Conservation (phyloP, 2,329 filamentous ascomycete genomes). For the Neopestalotiopsis sp. region DNA sequence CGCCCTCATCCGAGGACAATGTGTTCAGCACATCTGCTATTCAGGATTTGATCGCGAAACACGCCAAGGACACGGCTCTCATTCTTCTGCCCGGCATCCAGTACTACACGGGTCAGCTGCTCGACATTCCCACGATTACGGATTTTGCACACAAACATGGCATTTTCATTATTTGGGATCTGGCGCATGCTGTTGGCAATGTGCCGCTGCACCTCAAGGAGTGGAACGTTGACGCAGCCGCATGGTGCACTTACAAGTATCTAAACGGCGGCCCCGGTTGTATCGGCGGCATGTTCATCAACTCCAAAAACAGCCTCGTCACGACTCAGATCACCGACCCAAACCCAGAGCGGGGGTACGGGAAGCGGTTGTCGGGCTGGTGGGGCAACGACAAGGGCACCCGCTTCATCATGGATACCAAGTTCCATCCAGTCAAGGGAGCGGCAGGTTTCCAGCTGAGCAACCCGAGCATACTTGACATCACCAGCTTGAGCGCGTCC, state of each 20-base stretch:
- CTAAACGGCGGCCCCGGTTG: conserved; percentile 77
- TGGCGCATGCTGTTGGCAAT: conserved; percentile 80
- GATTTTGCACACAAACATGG: conserved; percentile 68
- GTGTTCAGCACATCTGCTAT: conserved; percentile 71
- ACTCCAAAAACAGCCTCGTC: conserved; percentile 64
- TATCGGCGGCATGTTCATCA: conserved; percentile 76
- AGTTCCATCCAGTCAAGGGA: conserved; percentile 73
- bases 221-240: conserved; percentile 80
- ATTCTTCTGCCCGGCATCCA: conserved; percentile 80
- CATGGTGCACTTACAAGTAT: conserved; percentile 86
- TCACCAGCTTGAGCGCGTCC: conserved; percentile 71
- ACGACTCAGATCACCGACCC: conserved; percentile 36
- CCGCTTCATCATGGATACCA: conserved; percentile 78
- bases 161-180: conserved; percentile 78
- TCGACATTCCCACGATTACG: conserved; percentile 77
- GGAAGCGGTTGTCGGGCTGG: conserved; percentile 74
- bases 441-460: conserved; percentile 79
- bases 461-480: conserved; percentile 77
- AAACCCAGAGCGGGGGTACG: conserved; percentile 41
- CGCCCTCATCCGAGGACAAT: conserved; percentile 51
- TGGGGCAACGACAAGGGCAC: conserved; percentile 76
- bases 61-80: conserved; percentile 69
- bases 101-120: conserved; percentile 79
- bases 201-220: conserved; percentile 74
- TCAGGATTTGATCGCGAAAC: conserved; percentile 66